Conservation (phyloP, 2,329 filamentous ascomycete species). For the Cladorrhinum sp. region DNA sequence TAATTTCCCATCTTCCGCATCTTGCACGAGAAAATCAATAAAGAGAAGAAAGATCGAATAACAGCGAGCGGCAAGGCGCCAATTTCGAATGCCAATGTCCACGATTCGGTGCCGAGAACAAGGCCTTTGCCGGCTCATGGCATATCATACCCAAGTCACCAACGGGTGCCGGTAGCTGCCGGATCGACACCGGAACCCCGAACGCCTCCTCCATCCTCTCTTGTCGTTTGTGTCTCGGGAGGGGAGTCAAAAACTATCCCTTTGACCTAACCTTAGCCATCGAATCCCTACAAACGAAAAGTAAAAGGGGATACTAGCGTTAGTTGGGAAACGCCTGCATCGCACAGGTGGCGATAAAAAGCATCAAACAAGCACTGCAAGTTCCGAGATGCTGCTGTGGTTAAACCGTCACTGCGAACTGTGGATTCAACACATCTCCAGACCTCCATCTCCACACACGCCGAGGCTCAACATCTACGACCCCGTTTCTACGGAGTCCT, state of each 20-base stretch:
- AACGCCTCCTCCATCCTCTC: not conserved
- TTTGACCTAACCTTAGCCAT: no score
- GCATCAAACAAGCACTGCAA: no score
- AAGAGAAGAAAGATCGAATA: not conserved
- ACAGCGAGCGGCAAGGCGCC: not conserved
- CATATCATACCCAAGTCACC: not conserved
- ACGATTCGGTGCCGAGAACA: slow-evolving; percentile 5
- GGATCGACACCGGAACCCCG: slow-evolving; percentile 7
- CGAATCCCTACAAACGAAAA: no score
- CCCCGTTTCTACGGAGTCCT: not conserved
- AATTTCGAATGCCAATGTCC: not conserved
- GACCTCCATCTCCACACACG: not conserved
- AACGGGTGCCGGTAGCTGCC: slow-evolving; percentile 6
- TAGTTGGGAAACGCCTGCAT: not conserved
- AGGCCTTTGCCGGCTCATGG: not conserved
- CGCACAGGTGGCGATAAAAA: not conserved
- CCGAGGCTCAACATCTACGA: not conserved
- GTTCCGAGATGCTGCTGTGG: not conserved
- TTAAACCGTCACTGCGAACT: not conserved
- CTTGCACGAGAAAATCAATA: not conserved
- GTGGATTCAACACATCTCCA: not conserved
- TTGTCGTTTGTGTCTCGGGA: not conserved
- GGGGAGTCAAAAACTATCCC: no score
- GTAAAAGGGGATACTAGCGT: not conserved
- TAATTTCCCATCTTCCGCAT: not conserved